Evolutionary conservation across 202 grass and related monocot genomes (phyloP), one percentile per base, ranked within the genome.

Genomic region (Zizania palustris): DNA sequence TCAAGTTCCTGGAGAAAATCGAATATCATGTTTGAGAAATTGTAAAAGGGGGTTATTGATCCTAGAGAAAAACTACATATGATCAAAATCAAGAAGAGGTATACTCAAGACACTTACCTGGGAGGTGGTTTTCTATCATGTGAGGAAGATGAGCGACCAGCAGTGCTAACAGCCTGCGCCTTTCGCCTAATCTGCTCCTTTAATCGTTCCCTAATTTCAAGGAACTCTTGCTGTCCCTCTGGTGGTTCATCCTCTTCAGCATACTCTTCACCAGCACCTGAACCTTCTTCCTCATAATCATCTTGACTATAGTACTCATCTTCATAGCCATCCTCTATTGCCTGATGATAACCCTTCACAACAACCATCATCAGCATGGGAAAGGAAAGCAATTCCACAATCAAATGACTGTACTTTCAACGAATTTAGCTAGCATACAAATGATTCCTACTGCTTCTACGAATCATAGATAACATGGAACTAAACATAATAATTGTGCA

Each of bases 141-240:
- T 28, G 20, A 88, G 68, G 77, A 90, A 69, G 91, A 86, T 3
- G 37, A 59, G 14, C 59, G 83, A 49, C 80, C 80, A 60, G 77
- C 53, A 53, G 50, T 50, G 19, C 68, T 68, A 6, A 79, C 37
- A 79, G 71, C 77, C 43, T 84, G 76, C 9, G 86, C 77, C 72
- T 77, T 88, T 33, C 45, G 49, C 71, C 91, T 90, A 41, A 93
- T 90, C 40, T 81, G 77, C 48, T 88, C 85, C 71, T 93, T 93
- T 11, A 90, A 45, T 59, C 84, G 67, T 67, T 93, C 91, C 55
- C 91, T 90, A 74, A 88, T 76, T 15, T 88, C 71, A 46, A 93
- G 91, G 82, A 93, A 90, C 39, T 93, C 83, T 76, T 88, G 84
- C 46, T 93, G 85, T 16, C 86, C 91, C 80, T 83, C 86, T 1